Evolutionary conservation across 768 basidiomycete genomes (phyloP).

Genomic region (Phaffia tasmanica): DNA sequence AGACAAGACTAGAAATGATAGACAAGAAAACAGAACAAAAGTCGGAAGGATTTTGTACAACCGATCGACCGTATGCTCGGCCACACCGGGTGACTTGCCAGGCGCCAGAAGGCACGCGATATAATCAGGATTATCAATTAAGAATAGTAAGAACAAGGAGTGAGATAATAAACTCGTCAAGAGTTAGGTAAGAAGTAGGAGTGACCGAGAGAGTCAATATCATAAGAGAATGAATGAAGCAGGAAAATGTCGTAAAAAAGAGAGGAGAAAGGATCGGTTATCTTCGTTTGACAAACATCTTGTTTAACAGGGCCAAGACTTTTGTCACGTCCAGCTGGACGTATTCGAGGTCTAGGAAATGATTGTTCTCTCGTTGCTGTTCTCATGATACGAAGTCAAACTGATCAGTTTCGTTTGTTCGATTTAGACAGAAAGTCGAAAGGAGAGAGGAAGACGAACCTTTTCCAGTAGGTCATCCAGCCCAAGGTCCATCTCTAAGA

Average conservation of each 20-base stretch:
- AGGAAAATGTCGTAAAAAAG: not conserved
- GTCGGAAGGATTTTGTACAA: not conserved
- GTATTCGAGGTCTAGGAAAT: slow-evolving; percentile 90
- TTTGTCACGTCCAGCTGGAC: slow-evolving; percentile 95
- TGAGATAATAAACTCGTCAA: not conserved
- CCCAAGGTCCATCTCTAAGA: slow-evolving; percentile 98
- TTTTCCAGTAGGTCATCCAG: slow-evolving; percentile 97
- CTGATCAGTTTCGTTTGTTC: not conserved
- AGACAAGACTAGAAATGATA: too few relatives aligned
- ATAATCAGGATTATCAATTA: not conserved
- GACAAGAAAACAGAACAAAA: too few relatives aligned
- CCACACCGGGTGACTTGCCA: too few relatives aligned
- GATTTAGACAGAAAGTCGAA: not conserved
- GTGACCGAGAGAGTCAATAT: not conserved
- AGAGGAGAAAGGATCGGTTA: not conserved
- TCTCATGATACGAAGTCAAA: not conserved
- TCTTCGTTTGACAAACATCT: slow-evolving; percentile 23
- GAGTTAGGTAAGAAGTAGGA: not conserved
- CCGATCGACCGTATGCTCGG: not conserved
- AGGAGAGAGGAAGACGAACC: slow-evolving; percentile 44
- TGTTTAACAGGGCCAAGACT: slow-evolving; percentile 50
- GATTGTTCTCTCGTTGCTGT: slow-evolving; percentile 98
- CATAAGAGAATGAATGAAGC: not conserved
- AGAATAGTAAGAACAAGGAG: not conserved
- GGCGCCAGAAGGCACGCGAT: not conserved